Base-by-base conservation (phyloP, 1,284 basidiomycete genomes). In the Xerocomus amazonicus region DNA sequence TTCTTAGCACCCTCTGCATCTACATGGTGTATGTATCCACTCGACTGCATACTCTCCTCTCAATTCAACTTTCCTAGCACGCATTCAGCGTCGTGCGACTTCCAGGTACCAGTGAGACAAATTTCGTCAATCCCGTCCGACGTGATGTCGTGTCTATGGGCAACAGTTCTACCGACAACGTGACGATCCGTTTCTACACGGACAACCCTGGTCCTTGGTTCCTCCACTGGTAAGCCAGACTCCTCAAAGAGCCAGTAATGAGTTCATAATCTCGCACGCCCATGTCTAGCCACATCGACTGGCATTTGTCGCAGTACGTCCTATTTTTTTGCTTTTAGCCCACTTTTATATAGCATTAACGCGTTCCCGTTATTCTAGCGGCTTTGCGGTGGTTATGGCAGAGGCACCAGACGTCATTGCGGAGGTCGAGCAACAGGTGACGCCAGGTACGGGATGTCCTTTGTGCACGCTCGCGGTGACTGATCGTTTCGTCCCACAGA, bases 101-200 rank as follows among this genome's bases (percentile, higher is more conserved):
- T 10, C 48, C 64, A 3, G 55, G 57, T 3, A 67, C 42, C 37
- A 54, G 33, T 6, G 27, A 2, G 4, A 38, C 47, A 4, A 66
- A 66, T 40, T 69, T 60, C 13, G 46, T 40, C 13, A 62, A 67
- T 27, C 64, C 64, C 4, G 53, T 69, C 23, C 55, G 62, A 3
- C 56, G 67, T 0, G 64, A 66, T 17, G 59, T 62, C 2, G 61
- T 66, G 2, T 60, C 56, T 12, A 47, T 58, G 0, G 66, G 64
- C 3, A 12, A 0, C 3, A 9, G 1, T 0, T 0, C 54, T 1
- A 65, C 56, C 1, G 66, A 70, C 50, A 71, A 72, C 26, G 71
- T 73, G 13, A 75, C 72, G 5, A 70, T 78, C 42, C 73, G 76
- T 35, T 78, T 77, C 53, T 47, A 46, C 23, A 75, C 76, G 14